These are phyloP conservation scores for Tuber microsphaerosporum DNA, from an alignment of 495 filamentous ascomycete genomes.

Conservation along the genomic window DNA sequence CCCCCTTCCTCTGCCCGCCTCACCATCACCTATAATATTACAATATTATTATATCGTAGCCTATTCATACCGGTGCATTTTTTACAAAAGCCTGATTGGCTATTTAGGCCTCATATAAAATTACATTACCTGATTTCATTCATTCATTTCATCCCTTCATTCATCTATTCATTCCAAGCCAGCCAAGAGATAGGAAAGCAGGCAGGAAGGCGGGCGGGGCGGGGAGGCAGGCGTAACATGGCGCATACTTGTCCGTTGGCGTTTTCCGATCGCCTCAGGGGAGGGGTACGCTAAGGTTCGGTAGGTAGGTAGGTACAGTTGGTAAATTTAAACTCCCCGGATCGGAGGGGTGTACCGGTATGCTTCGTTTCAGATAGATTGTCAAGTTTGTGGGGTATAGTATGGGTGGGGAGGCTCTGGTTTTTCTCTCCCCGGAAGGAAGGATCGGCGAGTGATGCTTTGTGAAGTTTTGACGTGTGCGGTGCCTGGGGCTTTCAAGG, in stretches of 20 bases:
- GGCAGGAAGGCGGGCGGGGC: background rate
- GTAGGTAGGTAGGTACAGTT: background rate
- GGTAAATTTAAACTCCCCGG: background rate
- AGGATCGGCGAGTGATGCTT: background rate
- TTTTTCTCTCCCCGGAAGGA: background rate
- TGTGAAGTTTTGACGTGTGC: background rate
- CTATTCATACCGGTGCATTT: background rate
- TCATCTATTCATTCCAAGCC: background rate
- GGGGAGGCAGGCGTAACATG: conserved; percentile 3
- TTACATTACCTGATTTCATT: background rate
- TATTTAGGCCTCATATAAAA: background rate
- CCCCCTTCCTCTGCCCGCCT: background rate
- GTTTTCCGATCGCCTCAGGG: background rate
- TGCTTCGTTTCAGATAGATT: background rate
- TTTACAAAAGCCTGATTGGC: background rate
- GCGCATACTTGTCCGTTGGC: conserved; percentile 6
- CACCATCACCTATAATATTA: background rate
- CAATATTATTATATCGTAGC: background rate
- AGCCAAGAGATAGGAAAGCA: too few species aligned
- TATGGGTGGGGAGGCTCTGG: background rate
- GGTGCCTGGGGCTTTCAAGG: background rate
- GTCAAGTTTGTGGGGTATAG: background rate
- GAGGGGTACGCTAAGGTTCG: background rate
- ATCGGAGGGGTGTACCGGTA: background rate
- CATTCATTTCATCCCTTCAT: background rate